phyloP scores from a whole-genome alignment of 768 basidiomycete genomes.

The Symmetrospora coprosmae region DNA sequence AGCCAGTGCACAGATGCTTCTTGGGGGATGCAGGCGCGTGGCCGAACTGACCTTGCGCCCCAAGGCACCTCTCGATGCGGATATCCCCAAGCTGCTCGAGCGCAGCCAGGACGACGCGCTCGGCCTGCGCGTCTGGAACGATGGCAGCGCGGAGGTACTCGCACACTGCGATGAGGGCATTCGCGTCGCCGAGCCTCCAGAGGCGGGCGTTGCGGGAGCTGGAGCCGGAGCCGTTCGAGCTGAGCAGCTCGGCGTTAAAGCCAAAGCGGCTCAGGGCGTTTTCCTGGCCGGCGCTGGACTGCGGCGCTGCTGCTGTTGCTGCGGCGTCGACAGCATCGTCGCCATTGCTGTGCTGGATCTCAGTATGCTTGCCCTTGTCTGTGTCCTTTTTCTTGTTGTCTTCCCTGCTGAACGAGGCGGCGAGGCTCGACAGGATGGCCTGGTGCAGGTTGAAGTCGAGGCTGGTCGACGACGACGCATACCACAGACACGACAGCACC shows the following conservation, averaged over 20 bases:
- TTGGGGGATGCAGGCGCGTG: background rate
- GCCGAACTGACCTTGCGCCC: constrained; percentile 20
- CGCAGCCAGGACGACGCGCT: background rate
- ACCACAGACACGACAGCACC: too few relatives aligned
- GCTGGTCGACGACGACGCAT: too few relatives aligned
- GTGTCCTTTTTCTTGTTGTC: background rate
- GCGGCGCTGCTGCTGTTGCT: background rate
- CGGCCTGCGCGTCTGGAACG: background rate
- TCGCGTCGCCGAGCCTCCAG: constrained; percentile 22
- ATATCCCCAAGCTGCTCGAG: constrained; percentile 10
- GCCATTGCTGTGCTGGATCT: background rate
- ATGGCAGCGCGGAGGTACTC: background rate
- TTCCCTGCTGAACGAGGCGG: constrained; percentile 4
- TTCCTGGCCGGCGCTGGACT: background rate
- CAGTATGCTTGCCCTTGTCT: background rate
- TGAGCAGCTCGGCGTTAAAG: background rate
- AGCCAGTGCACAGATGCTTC: background rate
- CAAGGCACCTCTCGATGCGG: constrained; percentile 23
- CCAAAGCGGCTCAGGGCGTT: background rate
- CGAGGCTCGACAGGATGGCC: constrained; percentile 22
- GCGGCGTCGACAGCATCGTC: background rate
- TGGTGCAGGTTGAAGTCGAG: constrained; percentile 22
- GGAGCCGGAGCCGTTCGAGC: background rate
- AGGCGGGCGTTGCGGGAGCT: background rate
- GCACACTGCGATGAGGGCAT: constrained; percentile 25